Evolutionary conservation across 148 eudicot species (phyloP), one percentile per base, ranked within the genome.

Genomic region (Nyssa sinensis): DNA sequence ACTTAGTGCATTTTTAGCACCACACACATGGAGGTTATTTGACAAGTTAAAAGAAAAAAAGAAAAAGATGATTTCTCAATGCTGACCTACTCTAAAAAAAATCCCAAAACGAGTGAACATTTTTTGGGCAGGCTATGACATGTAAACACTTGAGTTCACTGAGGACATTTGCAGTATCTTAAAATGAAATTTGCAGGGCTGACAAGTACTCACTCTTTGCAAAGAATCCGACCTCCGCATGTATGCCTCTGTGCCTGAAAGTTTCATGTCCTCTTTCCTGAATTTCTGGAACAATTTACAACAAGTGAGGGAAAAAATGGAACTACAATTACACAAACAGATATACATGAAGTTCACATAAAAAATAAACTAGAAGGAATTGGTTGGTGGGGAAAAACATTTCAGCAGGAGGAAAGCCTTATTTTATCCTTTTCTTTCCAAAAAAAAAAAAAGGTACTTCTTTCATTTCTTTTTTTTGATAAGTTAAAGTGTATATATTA

Each of bases 181-280:
- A n/a, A n/a, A n/a, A n/a, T 44, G 39, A n/a, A 55, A 24, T 12
- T 65, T 16, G 21, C 33, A 37, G 51, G n/a, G 1, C 17, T 11
- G 51, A 44, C 51, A 49, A 33, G 63, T 32, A 77, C 91, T 87
- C 80, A 91, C 97, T 79, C 80, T 85, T 81, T 85, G 93, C 84
- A 91, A 77, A 62, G 98, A 94, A 76, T 81, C 84, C 66, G 94
- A 88, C 78, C 97, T 90, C 71, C 91, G 86, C 95, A 91, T 87
- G 80, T 80, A 94, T 75, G 98, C 98, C 83, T 94, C 93, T 37
- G 90, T 79, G 23, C 93, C 95, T 44, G 98, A 84, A 24, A 89
- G 85, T 69, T 90, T 80, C 78, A 72, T 80, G 80, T 94, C 97
- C 75, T 91, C 98, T 83, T 94, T 88, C 87, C 83, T 87, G 79